Base-by-base conservation (phyloP, 2,329 filamentous ascomycete species). In the Trichophyton rubrum region DNA sequence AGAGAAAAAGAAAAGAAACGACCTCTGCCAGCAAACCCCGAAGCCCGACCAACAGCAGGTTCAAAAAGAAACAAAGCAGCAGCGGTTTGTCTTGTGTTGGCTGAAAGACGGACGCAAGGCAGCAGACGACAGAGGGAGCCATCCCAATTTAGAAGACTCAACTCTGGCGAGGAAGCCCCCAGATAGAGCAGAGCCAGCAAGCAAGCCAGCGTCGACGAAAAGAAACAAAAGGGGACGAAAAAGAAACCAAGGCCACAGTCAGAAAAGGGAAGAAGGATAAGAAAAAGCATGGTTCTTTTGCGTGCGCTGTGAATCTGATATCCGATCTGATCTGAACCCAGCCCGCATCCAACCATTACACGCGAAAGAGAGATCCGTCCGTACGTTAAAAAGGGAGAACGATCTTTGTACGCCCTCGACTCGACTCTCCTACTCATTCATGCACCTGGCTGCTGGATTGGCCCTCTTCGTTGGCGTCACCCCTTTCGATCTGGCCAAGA, bases 251-350 rank as follows among this genome's bases (percentile, higher is more conserved):
- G 40, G 8, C 40, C 6, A 17, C 6, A 43, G 40, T 17, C 40
- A n/a, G 20, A 43, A 35, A 33, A 55, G 13, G 6, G 27, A 55
- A 35, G 20, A 6, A 55, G 33, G 33, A 30, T 8, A 27, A 53
- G 9, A 53, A n/a, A 53, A 30, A n/a, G 22, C 13, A 30, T 55
- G 51, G 51, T 55, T 53, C 22, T 27, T 27, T 8, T 35, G 51
- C 33, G 51, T 55, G 33, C 33, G 33, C 33, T 38, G 51, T 27
- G 51, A 55, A 55, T 55, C 51, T 55, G 51, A 55, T 55, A 55
- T 55, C 51, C 51, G 51, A 55, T 55, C 51, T 55, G 51, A 55
- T 55, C 51, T 55, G 51, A 55, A 55, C 27, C 51, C 27, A 35
- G 51, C 15, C 51, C n/a, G 30, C 51, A 55, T 55, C 40, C 51